Evolutionary conservation across 495 filamentous ascomycete species (phyloP).

Genomic region (Amphirosellinia nigrospora): DNA sequence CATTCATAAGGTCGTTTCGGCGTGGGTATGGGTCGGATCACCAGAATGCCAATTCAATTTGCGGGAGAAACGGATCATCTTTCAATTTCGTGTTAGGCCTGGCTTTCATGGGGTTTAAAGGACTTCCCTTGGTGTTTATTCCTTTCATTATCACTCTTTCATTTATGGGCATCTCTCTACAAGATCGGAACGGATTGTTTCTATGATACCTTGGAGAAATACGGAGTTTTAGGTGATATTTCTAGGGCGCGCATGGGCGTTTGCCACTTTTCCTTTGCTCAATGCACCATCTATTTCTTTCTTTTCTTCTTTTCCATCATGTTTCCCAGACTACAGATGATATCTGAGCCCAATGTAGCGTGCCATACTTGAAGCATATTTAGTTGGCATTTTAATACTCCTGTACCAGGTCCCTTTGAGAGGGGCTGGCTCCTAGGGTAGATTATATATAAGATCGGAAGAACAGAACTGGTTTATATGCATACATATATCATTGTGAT

Average conservation of each 20-base stretch:
- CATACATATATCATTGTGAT: no score
- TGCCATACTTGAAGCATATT: constrained; percentile 14
- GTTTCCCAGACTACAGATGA: constrained; percentile 27
- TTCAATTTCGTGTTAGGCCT: not conserved
- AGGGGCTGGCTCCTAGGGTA: constrained; percentile 30
- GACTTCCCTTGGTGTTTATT: constrained; percentile 22
- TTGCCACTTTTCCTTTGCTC: constrained; percentile 30
- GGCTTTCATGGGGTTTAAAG: constrained; percentile 7
- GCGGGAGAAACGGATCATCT: constrained; percentile 2
- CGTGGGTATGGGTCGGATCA: constrained; percentile 15
- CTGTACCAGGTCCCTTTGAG: constrained; percentile 33
- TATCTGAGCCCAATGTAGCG: constrained; percentile 41
- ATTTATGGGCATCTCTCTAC: constrained; percentile 34
- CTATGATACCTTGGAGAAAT: constrained; percentile 44
- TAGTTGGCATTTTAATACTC: constrained; percentile 35
- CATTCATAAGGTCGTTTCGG: constrained; percentile 33
- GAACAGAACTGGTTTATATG: not conserved
- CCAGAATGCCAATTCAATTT: constrained; percentile 19
- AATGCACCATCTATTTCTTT: constrained; percentile 13
- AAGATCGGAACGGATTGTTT: constrained; percentile 29
- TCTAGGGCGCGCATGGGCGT: constrained; percentile 27
- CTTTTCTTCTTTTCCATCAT: constrained; percentile 26
- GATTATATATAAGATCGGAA: constrained; percentile 20
- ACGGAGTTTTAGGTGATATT: constrained; percentile 35
- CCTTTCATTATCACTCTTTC: constrained; percentile 24